These are phyloP conservation scores for Cephalotrichum gorgonifer DNA, from an alignment of 2,329 filamentous ascomycete species.

Conservation along the genomic window DNA sequence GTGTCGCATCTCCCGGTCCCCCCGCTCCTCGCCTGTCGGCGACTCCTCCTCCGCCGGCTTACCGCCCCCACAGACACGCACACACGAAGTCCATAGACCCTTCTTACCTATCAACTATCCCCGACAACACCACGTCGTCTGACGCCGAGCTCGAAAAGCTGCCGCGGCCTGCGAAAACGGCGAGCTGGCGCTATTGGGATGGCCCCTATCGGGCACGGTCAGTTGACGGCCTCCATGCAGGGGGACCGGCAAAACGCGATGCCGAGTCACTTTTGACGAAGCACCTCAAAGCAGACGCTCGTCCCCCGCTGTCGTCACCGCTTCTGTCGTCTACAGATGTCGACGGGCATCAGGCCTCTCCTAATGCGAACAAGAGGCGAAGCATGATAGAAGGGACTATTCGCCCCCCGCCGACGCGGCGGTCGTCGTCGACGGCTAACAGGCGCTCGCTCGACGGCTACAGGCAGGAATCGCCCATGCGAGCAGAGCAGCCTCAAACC, in stretches of 20 bases:
- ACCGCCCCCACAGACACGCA: constrained; percentile 2
- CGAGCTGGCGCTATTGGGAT: not conserved
- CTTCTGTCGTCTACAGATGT: not conserved
- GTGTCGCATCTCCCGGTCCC: constrained; percentile 6
- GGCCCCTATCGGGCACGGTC: not conserved
- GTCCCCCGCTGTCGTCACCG: not conserved
- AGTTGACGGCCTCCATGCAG: not conserved
- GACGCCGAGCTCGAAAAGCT: constrained; percentile 61
- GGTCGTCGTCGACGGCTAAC: constrained; percentile 19
- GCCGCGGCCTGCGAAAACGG: not conserved
- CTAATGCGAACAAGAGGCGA: constrained; percentile 1
- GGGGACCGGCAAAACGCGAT: not conserved
- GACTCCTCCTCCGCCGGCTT: constrained; percentile 2
- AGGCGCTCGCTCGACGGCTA: constrained; percentile 5
- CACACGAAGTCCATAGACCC: constrained; percentile 5
- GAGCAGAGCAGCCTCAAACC: not conserved
- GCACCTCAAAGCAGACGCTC: not conserved
- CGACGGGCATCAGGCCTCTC: constrained; percentile 1
- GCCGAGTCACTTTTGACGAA: constrained; percentile 1
- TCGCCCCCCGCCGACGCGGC: constrained; percentile 37
- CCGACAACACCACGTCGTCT: constrained; percentile 38
- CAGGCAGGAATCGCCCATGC: constrained; percentile 3
- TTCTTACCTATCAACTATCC: constrained; percentile 1
- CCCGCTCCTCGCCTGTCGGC: not conserved
- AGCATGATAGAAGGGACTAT: constrained; percentile 16